Conservation (phyloP, 108 stramenopile species). For the Epithemia pelagica region DNA sequence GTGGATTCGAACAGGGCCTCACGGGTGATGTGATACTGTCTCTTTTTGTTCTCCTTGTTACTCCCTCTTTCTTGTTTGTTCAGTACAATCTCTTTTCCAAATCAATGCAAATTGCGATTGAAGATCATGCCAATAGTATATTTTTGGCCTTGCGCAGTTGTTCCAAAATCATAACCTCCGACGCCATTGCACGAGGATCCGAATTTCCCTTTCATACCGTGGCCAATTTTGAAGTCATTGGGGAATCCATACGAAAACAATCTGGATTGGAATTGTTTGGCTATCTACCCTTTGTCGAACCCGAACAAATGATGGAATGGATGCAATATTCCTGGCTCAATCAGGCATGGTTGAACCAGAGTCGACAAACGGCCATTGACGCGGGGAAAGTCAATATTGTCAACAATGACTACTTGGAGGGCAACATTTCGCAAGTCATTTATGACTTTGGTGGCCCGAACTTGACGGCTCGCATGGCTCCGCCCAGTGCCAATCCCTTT, state of each 20-base stretch:
- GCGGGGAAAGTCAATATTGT: neutral
- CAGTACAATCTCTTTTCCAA: slow-evolving; percentile 3
- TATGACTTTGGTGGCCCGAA: slow-evolving; percentile 1
- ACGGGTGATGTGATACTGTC: too few species aligned
- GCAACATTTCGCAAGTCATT: neutral
- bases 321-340: neutral
- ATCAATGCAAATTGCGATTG: neutral
- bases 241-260: neutral
- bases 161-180: neutral
- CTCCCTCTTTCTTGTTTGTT: neutral
- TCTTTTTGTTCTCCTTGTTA: neutral
- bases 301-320: neutral
- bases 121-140: slow-evolving; percentile 1
- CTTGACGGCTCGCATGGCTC: neutral
- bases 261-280: slow-evolving; percentile 3
- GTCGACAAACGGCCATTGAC: neutral
- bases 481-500: neutral
- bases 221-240: neutral
- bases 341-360: neutral
- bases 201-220: slow-evolving; percentile 6
- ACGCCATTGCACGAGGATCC: neutral
- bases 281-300: neutral
- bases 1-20: too few species aligned
- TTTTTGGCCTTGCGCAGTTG: neutral
- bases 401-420: neutral